These are phyloP conservation scores for Balamuthia mandrillaris DNA, from an alignment of 208 protist species.

Conservation along the genomic window DNA sequence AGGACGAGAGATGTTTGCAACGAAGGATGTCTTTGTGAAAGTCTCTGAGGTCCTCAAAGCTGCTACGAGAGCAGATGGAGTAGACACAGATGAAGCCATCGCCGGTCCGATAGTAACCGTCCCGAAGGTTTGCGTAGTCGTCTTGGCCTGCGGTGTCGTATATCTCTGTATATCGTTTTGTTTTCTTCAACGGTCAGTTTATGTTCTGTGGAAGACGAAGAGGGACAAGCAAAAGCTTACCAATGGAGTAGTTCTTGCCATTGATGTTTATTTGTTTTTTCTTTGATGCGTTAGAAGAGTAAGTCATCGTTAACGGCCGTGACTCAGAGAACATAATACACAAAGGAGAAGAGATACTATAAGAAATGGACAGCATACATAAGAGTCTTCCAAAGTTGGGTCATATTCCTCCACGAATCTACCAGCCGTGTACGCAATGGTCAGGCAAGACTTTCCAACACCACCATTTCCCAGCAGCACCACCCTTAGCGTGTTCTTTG, in stretches of 20 bases:
- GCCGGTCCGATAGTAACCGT: constrained; percentile 59
- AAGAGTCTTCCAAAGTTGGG: not conserved
- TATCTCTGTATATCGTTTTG: not conserved
- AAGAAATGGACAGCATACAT: too few relatives aligned
- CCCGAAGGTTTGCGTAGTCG: constrained; percentile 71
- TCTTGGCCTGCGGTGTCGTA: constrained; percentile 55
- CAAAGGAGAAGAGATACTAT: too few relatives aligned
- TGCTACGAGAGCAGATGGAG: constrained; percentile 49
- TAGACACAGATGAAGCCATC: constrained; percentile 71
- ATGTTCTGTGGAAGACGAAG: too few relatives aligned
- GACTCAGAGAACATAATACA: too few relatives aligned
- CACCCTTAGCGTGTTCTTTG: not conserved
- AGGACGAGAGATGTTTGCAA: constrained; percentile 76
- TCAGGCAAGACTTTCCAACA: constrained; percentile 17
- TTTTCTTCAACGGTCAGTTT: too few relatives aligned
- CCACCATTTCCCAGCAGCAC: not conserved
- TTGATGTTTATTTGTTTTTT: too few relatives aligned
- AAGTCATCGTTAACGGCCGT: too few relatives aligned
- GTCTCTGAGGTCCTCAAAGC: constrained; percentile 63
- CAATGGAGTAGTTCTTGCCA: too few relatives aligned
- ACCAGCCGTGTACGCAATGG: not conserved
- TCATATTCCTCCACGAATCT: constrained; percentile 16
- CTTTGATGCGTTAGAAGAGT: too few relatives aligned
- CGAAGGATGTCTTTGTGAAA: constrained; percentile 66
- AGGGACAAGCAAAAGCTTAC: too few relatives aligned